A percentile compares a stretch with the other conserved stretches of the same genome.
phyloP scores from a whole-genome alignment of 495 filamentous ascomycete genomes.

The Wilcoxina mikolae region DNA sequence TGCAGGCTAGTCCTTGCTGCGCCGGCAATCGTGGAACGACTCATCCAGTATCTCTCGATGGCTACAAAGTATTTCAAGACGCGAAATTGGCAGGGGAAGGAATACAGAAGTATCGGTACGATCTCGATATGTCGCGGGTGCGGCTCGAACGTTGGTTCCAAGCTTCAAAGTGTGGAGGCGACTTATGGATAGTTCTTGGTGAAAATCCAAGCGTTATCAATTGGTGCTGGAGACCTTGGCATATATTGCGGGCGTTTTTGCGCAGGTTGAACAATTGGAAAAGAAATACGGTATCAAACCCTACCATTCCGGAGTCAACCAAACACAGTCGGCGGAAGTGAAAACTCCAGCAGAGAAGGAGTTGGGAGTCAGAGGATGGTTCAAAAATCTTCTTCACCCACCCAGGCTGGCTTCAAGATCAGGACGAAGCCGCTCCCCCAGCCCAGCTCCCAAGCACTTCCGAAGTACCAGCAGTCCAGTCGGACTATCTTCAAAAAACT shows the following conservation, averaged over 20 bases:
- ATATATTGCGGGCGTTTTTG: not conserved
- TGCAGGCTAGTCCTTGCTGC: constrained; percentile 4
- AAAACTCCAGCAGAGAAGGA: not conserved
- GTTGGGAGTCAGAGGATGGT: not conserved
- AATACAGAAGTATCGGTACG: not conserved
- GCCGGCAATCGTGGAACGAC: not conserved
- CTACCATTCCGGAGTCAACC: not conserved
- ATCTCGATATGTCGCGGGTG: not conserved
- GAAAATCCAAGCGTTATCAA: not conserved
- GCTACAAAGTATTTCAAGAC: not conserved
- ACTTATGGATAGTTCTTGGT: not conserved
- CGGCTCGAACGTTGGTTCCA: not conserved
- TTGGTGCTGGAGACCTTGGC: not conserved
- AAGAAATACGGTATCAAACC: constrained; percentile 2
- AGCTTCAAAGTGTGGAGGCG: not conserved
- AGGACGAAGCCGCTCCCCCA: not conserved
- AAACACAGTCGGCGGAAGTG: not conserved
- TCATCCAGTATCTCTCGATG: constrained; percentile 1
- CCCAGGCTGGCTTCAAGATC: not conserved
- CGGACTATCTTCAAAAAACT: not conserved
- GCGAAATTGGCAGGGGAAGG: not conserved
- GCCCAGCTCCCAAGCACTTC: not conserved
- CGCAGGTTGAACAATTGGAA: not conserved
- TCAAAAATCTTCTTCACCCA: not conserved
- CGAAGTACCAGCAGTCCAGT: not conserved